Conservation (phyloP, 257 asterid genomes). For the Coffea eugenioides region DNA sequence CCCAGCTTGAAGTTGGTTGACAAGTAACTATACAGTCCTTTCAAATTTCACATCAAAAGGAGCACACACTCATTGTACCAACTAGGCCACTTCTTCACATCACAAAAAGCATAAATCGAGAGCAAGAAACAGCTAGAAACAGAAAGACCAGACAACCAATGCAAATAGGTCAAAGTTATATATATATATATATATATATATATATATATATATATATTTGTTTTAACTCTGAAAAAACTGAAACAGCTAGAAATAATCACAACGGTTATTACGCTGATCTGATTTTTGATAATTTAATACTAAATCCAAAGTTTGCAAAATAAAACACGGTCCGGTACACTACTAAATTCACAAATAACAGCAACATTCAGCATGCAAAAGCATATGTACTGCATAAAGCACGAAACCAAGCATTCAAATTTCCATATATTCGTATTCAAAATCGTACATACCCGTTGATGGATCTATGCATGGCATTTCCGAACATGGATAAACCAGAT, state of each 20-base stretch:
- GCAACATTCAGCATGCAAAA: background rate
- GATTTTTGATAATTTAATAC: background rate
- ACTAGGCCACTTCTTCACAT: background rate
- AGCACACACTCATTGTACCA: background rate
- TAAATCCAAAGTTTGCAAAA: background rate
- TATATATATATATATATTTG: too few species aligned
- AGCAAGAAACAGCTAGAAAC: background rate
- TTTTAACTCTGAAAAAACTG: background rate
- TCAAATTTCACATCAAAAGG: background rate
- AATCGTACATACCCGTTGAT: constrained; percentile 44
- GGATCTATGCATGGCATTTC: constrained; percentile 56
- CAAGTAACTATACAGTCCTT: background rate
- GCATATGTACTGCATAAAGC: background rate
- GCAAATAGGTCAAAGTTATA: background rate
- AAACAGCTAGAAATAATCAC: background rate
- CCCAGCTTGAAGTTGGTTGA: background rate
- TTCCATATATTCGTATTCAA: too few species aligned
- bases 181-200: too few species aligned
- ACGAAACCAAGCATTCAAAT: background rate
- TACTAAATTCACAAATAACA: background rate
- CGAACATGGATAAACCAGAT: constrained; percentile 44
- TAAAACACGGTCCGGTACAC: background rate
- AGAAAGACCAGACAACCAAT: background rate
- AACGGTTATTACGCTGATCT: background rate
- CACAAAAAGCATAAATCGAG: background rate